Evolutionary conservation across 2,329 filamentous ascomycete species (phyloP).

Genomic region (Ustilaginoidea virens): DNA sequence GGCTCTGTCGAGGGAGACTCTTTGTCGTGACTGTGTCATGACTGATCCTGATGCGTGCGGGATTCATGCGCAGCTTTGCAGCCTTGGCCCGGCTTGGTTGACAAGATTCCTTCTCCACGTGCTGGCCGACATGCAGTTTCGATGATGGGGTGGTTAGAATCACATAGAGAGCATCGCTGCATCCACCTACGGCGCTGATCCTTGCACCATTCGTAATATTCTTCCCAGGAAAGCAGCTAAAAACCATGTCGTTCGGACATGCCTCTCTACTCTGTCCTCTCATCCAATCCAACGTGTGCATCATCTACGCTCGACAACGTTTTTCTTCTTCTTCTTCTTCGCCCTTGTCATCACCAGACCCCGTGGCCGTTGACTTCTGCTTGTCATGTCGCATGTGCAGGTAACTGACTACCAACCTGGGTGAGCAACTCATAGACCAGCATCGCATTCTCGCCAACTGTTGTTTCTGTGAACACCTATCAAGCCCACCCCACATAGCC

Average conservation of each 20-base stretch:
- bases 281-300: too few species aligned
- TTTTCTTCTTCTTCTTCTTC: conserved; percentile 5
- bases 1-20: conserved; percentile 4
- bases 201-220: not conserved
- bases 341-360: conserved; percentile 7
- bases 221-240: too few species aligned
- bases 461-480: not conserved
- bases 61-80: too few species aligned
- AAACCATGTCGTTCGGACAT: too few species aligned
- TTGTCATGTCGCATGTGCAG: conserved; percentile 4
- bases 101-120: too few species aligned
- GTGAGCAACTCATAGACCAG: conserved; percentile 4
- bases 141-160: too few species aligned
- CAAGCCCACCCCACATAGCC: not conserved
- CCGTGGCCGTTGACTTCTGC: conserved; percentile 6
- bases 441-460: conserved; percentile 2
- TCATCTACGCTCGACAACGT: too few species aligned
- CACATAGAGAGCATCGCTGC: conserved; percentile 2
- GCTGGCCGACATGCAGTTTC: too few species aligned
- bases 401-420: too few species aligned
- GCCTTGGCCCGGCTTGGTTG: too few species aligned
- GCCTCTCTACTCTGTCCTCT: too few species aligned
- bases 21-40: not conserved
- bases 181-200: not conserved
- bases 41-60: too few species aligned